These are phyloP conservation scores for Suillus alpinus DNA, from an alignment of 768 basidiomycete species.

Conservation along the genomic window DNA sequence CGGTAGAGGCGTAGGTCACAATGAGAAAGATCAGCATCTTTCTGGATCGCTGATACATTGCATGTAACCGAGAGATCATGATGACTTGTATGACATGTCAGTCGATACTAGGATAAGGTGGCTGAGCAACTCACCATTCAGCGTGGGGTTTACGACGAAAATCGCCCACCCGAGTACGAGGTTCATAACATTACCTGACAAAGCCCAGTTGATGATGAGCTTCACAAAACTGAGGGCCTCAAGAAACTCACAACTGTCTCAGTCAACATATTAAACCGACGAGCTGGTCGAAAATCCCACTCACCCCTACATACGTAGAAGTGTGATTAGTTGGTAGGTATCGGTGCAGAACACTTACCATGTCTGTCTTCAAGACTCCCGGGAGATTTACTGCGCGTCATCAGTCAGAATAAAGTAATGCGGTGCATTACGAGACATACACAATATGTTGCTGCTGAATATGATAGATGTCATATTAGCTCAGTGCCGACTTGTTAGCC, in stretches of 20 bases:
- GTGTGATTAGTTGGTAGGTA: background rate
- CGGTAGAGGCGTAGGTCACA: no score
- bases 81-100: background rate
- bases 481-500: background rate
- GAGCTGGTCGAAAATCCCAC: background rate
- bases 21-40: background rate
- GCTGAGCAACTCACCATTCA: background rate
- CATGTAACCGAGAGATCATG: background rate
- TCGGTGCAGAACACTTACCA: background rate
- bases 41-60: background rate
- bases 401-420: background rate
- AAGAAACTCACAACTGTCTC: background rate
- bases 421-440: background rate
- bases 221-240: background rate
- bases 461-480: background rate
- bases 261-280: background rate
- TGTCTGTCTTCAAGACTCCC: background rate
- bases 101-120: no score
- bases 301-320: background rate
- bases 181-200: background rate
- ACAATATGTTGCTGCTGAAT: background rate
- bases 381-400: background rate
- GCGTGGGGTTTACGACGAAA: accelerated
- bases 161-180: background rate
- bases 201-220: background rate